Percentiles rank a stretch among this genome's conserved stretches.
Conservation (phyloP, 495 filamentous ascomycete species). For the Lophium mytilinum region DNA sequence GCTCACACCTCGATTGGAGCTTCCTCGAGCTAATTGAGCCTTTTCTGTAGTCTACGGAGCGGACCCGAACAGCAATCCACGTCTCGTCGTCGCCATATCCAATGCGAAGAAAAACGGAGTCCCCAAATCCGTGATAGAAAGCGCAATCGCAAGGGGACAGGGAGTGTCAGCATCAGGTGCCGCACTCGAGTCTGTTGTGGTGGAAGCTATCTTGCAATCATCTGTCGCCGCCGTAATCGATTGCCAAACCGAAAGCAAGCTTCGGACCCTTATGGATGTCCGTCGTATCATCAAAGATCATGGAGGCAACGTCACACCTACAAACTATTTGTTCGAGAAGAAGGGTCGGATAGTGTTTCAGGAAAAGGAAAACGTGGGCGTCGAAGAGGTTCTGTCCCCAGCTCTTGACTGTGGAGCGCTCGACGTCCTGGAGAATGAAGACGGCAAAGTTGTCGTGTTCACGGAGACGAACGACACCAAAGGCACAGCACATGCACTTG, state of each 20-base stretch:
- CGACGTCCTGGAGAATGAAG: constrained; percentile 65
- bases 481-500: constrained; percentile 53
- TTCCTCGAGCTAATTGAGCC: neutral
- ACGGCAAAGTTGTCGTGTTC: constrained; percentile 62
- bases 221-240: constrained; percentile 75
- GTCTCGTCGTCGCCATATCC: constrained; percentile 60
- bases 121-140: constrained; percentile 75
- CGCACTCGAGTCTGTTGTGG: constrained; percentile 61
- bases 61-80: constrained; percentile 63
- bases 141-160: constrained; percentile 78
- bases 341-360: constrained; percentile 64
- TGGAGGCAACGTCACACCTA: constrained; percentile 61
- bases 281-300: constrained; percentile 56
- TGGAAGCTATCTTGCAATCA: constrained; percentile 76
- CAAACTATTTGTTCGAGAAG: constrained; percentile 76
- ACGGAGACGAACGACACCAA: constrained; percentile 65
- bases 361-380: constrained; percentile 48
- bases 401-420: constrained; percentile 79
- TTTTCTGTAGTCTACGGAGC: constrained; percentile 50
- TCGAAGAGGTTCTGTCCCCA: constrained; percentile 73
- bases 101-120: constrained; percentile 80
- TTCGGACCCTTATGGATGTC: constrained; percentile 62
- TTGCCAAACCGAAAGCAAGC: constrained; percentile 74
- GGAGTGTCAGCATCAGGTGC: constrained; percentile 65
- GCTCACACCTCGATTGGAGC: neutral